Evolutionary conservation across 768 basidiomycete genomes (phyloP), one percentile per base, ranked within the genome.

Genomic region (Vararia minispora): DNA sequence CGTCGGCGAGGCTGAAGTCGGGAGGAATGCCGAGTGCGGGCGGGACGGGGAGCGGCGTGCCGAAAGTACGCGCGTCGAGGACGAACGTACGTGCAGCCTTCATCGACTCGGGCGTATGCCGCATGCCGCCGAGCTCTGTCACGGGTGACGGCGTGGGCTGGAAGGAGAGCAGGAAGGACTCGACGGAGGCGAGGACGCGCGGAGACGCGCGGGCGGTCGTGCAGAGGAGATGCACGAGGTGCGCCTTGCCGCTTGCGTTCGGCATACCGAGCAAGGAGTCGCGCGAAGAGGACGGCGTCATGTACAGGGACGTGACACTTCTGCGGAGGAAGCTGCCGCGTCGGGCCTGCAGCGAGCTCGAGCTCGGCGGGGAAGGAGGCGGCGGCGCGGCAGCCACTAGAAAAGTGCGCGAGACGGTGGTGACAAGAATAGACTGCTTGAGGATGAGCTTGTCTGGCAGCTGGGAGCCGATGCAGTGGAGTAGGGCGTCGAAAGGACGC

Each of bases 381-480:
- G 37, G 39, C 3, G 54, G 33, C 29, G 40, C 28, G 4, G 39
- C 43, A n/a, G 56, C 37, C 6, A 48, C 43, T 22, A 66, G 53
- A 44, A 60, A 65, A 5, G 63, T 57, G 3, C 59, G 56, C 8
- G 54, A 52, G 23, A 66, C 54, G 10, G 64, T 61, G 18, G 63
- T 64, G 11, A 64, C 56, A 10, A 65, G 58, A 37, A 66, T 65
- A 5, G 60, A 45, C 26, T 59, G 57, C 45, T 61, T 63, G 13
- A 66, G 52, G 16, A 63, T 43, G 2, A 55, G 47, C 38, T 59
- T 58, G 43, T 62, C 58, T 3, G 56, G 43, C 20, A 58, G 35
- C 12, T 44, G 21, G 3, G 36, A 18, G 6, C 64, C 60, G 31
- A 63, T 46, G 49, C 58, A 63, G 38, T 65, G 59, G 40, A 65